Base-by-base conservation (phyloP, 1,284 basidiomycete genomes). In the Dichomitus squalens region DNA sequence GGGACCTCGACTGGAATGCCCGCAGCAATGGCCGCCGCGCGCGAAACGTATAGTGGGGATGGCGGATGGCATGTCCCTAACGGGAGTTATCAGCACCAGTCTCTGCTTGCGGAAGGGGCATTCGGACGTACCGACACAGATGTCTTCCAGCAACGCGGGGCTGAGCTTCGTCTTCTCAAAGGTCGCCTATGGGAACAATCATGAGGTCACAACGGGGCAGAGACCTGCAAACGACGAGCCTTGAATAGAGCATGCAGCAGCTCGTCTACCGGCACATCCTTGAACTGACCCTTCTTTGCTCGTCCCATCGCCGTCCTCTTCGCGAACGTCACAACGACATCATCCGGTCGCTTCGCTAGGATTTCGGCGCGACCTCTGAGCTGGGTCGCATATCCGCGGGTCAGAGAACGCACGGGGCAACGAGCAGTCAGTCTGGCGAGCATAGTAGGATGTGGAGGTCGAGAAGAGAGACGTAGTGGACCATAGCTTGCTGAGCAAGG, bases 271-370 rank as follows among this genome's bases (percentile, higher is more conserved):
- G 87, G 82, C 0, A 79, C 76, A 65, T 93, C 89, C 71, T 90
- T 93, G 64, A 92, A 76, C 64, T 90, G 88, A 12, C 93, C 92
- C 71, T 93, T 94, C 77, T 83, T 87, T 29, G 87, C 85, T 63
- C 79, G 84, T 41, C 91, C 90, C 66, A 92, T 81, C 12, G 91
- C 85, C 7, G 90, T 93, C 31, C 93, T 84, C 64, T 90, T 87
- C 20, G 90, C 88, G 66, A 92, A 92, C 1, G 92, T 94, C 57
- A 96, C 86, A 64, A 95, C 93, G 8, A 94, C 88, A 72, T 94
- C 92, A 63, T 92, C 82, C 0, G 86, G 83, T 58, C 79, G 84
- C 79, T 87, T 90, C 69, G 85, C 76, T n/a, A 90, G 75, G 52
- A 76, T 60, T 18, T 66, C 68, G 11, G 66, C 35, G 7, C 69